Conservation (phyloP, 345 rosid species). For the Mercurialis annua region DNA sequence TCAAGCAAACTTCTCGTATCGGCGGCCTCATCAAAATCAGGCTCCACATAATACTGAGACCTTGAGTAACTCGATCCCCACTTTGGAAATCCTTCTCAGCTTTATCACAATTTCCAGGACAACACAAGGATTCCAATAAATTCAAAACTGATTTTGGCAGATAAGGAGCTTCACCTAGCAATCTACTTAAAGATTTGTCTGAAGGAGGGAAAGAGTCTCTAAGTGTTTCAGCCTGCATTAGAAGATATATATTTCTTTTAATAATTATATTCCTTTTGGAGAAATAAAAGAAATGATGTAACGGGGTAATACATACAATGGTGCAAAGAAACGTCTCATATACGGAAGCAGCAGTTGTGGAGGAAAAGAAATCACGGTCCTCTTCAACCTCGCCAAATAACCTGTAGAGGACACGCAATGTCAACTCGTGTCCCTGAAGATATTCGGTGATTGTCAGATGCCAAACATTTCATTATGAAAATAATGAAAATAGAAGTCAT, state of each 20-base stretch:
- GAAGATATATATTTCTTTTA: constrained; percentile 4
- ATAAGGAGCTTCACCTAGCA: constrained; percentile 91
- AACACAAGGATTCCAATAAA: constrained; percentile 77
- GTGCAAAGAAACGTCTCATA: constrained; percentile 72
- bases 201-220: constrained; percentile 95
- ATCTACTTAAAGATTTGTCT: constrained; percentile 90
- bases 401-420: constrained; percentile 92
- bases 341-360: constrained; percentile 83
- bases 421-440: constrained; percentile 99
- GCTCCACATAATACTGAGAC: constrained; percentile 92
- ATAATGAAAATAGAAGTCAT: not conserved
- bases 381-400: constrained; percentile 92
- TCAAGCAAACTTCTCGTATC: constrained; percentile 75
- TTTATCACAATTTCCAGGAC: constrained; percentile 58
- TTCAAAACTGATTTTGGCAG: constrained; percentile 78
- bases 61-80: constrained; percentile 97
- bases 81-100: constrained; percentile 59
- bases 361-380: constrained; percentile 88
- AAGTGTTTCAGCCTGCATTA: constrained; percentile 79
- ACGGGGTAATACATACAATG: constrained; percentile 58
- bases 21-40: constrained; percentile 85
- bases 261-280: not conserved
- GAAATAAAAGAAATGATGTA: constrained; percentile 13
- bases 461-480: constrained; percentile 8
- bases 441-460: constrained; percentile 42